Conservation (phyloP, 2,329 filamentous ascomycete genomes). For the Paraphaeosphaeria sporulosa region DNA sequence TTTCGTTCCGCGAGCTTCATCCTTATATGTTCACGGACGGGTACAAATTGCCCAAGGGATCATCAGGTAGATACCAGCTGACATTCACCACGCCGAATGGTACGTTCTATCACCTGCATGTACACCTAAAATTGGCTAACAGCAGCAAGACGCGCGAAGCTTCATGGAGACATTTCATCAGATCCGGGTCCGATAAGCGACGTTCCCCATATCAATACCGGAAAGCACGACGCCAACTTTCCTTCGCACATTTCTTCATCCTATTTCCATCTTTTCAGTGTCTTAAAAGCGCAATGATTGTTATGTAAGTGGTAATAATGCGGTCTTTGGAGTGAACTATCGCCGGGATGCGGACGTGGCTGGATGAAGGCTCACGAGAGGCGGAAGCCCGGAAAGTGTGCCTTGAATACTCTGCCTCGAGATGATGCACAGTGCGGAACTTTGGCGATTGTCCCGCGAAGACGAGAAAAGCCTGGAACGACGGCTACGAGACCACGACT, state of each 20-base stretch:
- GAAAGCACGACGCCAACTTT: not conserved
- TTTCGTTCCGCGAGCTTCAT: slow-evolving; percentile 60
- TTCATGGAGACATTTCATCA: slow-evolving; percentile 44
- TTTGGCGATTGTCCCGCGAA: not conserved
- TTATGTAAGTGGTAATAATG: not conserved
- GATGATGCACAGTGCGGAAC: not conserved
- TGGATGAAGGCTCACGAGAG: not conserved
- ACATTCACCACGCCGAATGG: slow-evolving; percentile 44
- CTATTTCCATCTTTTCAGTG: not conserved
- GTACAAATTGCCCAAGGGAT: slow-evolving; percentile 51
- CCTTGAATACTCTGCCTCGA: not conserved
- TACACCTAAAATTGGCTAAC: slow-evolving; percentile 1
- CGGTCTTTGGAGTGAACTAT: not conserved
- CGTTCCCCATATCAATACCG: not conserved
- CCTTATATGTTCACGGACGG: slow-evolving; percentile 62
- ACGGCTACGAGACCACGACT: slow-evolving; percentile 22
- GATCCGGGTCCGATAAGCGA: slow-evolving; percentile 28
- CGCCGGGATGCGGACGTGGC: not conserved
- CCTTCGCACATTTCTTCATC: not conserved
- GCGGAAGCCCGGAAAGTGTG: not conserved
- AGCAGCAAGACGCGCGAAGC: slow-evolving; percentile 32
- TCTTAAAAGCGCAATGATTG: not conserved
- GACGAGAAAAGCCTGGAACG: not conserved
- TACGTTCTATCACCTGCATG: slow-evolving; percentile 19
- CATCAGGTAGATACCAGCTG: slow-evolving; percentile 42